Evolutionary conservation across 345 rosid species (phyloP).

Genomic region (Citropsis articulata): DNA sequence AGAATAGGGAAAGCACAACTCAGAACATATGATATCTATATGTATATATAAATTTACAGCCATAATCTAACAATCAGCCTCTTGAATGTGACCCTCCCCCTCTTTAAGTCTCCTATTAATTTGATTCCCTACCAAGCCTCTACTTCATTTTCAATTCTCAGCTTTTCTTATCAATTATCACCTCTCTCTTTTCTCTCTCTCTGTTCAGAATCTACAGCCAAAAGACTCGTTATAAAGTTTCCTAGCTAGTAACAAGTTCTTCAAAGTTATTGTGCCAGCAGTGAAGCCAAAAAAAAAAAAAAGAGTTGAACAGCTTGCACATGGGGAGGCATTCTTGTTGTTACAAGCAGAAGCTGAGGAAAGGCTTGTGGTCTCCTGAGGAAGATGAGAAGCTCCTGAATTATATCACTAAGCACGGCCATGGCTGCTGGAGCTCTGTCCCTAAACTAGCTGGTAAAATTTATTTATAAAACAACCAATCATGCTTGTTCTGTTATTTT

Average conservation of each 20-base stretch:
- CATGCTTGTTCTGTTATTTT: background rate
- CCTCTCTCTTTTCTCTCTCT: constrained; percentile 14
- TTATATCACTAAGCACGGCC: constrained; percentile 66
- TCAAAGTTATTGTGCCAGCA: constrained; percentile 8
- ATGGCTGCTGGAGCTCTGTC: constrained; percentile 90
- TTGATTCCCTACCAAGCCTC: constrained; percentile 36
- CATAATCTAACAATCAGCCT: constrained; percentile 28
- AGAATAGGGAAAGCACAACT: constrained; percentile 12
- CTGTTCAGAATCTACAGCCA: constrained; percentile 5
- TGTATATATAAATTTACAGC: constrained; percentile 17
- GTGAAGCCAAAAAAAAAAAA: background rate
- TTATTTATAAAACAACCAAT: background rate
- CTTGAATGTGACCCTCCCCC: constrained; percentile 29
- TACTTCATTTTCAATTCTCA: constrained; percentile 27
- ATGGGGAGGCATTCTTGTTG: constrained; percentile 91
- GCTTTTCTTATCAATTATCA: constrained; percentile 3
- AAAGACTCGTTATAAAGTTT: background rate
- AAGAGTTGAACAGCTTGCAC: constrained; percentile 19
- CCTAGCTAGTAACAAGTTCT: background rate
- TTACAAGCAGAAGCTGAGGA: constrained; percentile 72
- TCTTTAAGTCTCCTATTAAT: constrained; percentile 28
- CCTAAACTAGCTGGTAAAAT: constrained; percentile 64
- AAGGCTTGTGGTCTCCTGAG: constrained; percentile 91
- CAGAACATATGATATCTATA: background rate
- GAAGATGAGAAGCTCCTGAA: constrained; percentile 82